Evolutionary conservation across 2,329 filamentous ascomycete genomes (phyloP).

Genomic region (Claviceps monticola): DNA sequence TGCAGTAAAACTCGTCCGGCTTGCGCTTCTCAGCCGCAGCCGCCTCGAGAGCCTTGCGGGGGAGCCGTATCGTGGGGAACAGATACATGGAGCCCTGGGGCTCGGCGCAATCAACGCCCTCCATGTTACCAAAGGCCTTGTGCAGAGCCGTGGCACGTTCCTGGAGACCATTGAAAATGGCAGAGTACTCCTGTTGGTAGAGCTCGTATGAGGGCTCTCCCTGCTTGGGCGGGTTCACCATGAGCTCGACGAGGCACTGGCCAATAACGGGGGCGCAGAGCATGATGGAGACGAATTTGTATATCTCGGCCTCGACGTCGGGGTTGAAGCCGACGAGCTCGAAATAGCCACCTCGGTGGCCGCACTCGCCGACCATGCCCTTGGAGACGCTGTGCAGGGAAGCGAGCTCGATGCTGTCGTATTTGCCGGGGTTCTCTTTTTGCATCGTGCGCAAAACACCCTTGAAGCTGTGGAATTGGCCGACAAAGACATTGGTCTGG

Average conservation of each 20-base stretch:
- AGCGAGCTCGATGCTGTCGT: conserved; percentile 75
- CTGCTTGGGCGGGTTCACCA: conserved; percentile 84
- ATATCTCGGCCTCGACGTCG: conserved; percentile 81
- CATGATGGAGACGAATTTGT: conserved; percentile 97
- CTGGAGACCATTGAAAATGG: conserved; percentile 65
- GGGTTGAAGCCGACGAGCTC: conserved; percentile 83
- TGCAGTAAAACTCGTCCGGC: conserved; percentile 88
- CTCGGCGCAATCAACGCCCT: conserved; percentile 79
- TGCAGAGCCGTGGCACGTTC: conserved; percentile 75
- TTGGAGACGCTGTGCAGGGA: conserved; percentile 91
- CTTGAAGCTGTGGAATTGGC: conserved; percentile 94
- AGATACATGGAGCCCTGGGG: conserved; percentile 98
- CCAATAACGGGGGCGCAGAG: conserved; percentile 91
- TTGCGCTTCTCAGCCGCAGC: conserved; percentile 59
- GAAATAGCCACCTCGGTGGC: conserved; percentile 94
- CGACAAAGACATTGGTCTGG: conserved; percentile 95
- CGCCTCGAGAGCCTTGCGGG: conserved; percentile 60
- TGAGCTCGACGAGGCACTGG: conserved; percentile 91
- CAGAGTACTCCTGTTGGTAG: conserved; percentile 74
- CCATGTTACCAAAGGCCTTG: conserved; percentile 85
- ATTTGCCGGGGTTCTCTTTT: conserved; percentile 57
- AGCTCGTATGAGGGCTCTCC: conserved; percentile 75
- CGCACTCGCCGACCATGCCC: conserved; percentile 98
- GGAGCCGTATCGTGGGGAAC: conserved; percentile 82
- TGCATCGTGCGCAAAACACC: conserved; percentile 71